phyloP scores from a whole-genome alignment of 352 stramenopile genomes.

The Phytophthora cactorum region DNA sequence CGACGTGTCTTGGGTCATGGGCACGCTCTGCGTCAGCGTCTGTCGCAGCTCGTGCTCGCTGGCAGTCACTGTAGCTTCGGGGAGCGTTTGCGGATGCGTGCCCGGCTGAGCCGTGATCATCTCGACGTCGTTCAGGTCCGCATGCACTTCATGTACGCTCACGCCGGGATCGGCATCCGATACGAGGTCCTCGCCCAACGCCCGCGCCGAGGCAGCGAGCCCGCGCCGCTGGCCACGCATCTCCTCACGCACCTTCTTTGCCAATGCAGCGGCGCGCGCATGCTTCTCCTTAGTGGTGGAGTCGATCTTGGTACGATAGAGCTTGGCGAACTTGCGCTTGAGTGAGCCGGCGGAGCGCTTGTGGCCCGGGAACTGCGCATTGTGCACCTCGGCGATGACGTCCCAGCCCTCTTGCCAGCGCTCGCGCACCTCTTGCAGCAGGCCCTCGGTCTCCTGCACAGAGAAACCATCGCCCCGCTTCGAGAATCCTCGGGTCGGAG shows the following conservation, averaged over 20 bases:
- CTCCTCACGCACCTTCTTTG: slow-evolving; percentile 45
- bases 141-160: slow-evolving; percentile 22
- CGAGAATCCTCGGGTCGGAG: slow-evolving; percentile 18
- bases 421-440: slow-evolving; percentile 34
- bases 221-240: slow-evolving; percentile 39
- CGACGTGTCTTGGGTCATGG: slow-evolving; percentile 18
- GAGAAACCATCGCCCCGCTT: slow-evolving; percentile 45
- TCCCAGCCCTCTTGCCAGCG: slow-evolving; percentile 46
- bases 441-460: slow-evolving; percentile 37
- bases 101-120: slow-evolving; percentile 25
- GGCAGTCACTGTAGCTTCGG: slow-evolving; percentile 23
- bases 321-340: slow-evolving; percentile 47
- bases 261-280: slow-evolving; percentile 21
- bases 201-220: slow-evolving; percentile 5
- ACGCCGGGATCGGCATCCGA: slow-evolving; percentile 10
- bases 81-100: slow-evolving; percentile 11
- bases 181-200: slow-evolving; percentile 25
- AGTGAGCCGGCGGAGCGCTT: slow-evolving; percentile 39
- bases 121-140: slow-evolving; percentile 29
- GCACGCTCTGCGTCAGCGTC: slow-evolving; percentile 25
- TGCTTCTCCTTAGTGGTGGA: slow-evolving; percentile 34
- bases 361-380: slow-evolving; percentile 42
- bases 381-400: slow-evolving; percentile 39
- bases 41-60: slow-evolving; percentile 34
- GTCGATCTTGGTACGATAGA: slow-evolving; percentile 40